These are phyloP conservation scores for Cyberlindnera japonica DNA, from an alignment of 805 yeast genomes.

Conservation along the genomic window DNA sequence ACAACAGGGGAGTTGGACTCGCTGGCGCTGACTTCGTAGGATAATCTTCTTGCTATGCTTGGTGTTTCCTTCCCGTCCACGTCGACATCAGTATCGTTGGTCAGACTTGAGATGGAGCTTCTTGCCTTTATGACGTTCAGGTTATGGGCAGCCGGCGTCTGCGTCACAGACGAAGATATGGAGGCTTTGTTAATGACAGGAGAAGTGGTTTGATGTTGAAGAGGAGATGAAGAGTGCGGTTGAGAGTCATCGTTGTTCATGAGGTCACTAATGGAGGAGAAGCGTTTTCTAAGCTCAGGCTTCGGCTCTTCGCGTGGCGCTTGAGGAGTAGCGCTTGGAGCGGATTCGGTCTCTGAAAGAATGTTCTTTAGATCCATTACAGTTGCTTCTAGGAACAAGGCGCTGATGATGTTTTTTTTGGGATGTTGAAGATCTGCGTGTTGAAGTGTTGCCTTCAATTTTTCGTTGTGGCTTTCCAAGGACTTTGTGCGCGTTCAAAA, in stretches of 20 bases:
- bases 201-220: conserved; percentile 9
- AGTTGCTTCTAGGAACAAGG: neutral
- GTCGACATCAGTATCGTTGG: conserved; percentile 45
- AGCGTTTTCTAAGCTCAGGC: conserved; percentile 14
- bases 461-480: neutral
- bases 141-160: conserved; percentile 7
- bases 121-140: conserved; percentile 20
- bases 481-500: neutral
- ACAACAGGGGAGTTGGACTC: conserved; percentile 26
- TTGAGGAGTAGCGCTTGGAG: neutral
- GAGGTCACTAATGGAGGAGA: conserved; percentile 21
- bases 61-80: conserved; percentile 39
- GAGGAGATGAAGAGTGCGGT: conserved; percentile 6
- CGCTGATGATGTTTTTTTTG: neutral
- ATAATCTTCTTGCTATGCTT: conserved; percentile 30
- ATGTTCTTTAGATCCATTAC: conserved; percentile 24
- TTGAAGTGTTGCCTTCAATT: neutral
- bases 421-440: no score
- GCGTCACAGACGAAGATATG: neutral
- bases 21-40: conserved; percentile 22
- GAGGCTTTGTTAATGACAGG: conserved; percentile 11
- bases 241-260: conserved; percentile 16
- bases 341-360: conserved; percentile 8
- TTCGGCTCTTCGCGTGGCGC: conserved; percentile 1
- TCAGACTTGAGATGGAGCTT: conserved; percentile 29